Base-by-base conservation (phyloP, 2,329 filamentous ascomycete genomes). In the Microcera coccophila region DNA sequence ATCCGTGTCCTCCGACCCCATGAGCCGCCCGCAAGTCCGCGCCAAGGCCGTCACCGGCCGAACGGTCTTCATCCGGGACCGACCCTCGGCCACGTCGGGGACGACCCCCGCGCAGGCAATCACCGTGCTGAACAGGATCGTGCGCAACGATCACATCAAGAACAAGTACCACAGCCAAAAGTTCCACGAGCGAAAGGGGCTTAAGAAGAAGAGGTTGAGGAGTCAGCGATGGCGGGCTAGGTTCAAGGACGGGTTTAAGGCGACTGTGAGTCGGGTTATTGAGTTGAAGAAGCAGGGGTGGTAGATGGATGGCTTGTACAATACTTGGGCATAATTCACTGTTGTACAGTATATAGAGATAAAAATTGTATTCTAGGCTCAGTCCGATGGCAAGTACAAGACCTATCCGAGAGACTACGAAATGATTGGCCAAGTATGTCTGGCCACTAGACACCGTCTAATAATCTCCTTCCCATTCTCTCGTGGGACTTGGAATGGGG, bases 271-370 rank as follows among this genome's bases (percentile, higher is more conserved):
- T 31, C 73, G 86, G 52, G 86, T 89, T 5, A 71, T 77, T 59
- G 77, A 86, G 62, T 72, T 94, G 68, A 84, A 79, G 55, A 78
- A 72, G 61, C 87, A 93, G 67, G 88, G 88, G 3, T 93, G 89
- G 87, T 94, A 68, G 58, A 50, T 42, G 34, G 24, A 29, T 35
- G 20, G 34, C 14, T 21, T 55, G 47, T 57, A 48, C 41, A 54
- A 41, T 43, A 52, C 47, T 29, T 9, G 33, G 33, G 33, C n/a
- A 8, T 5, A 19, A 35, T 53, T 46, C 49, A 49, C 26, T 42
- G 29, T 22, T 59, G 54, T 59, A 59, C 46, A 51, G 49, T 57
- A 58, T 39, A 38, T 39, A 48, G 47, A 58, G 48, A 54, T 50
- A 47, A 19, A 55, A 44, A 45, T 55, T 55, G 55, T 57, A 49